Conservation (phyloP, 192 early-diverging fungal species). For the Dispira simplex region DNA sequence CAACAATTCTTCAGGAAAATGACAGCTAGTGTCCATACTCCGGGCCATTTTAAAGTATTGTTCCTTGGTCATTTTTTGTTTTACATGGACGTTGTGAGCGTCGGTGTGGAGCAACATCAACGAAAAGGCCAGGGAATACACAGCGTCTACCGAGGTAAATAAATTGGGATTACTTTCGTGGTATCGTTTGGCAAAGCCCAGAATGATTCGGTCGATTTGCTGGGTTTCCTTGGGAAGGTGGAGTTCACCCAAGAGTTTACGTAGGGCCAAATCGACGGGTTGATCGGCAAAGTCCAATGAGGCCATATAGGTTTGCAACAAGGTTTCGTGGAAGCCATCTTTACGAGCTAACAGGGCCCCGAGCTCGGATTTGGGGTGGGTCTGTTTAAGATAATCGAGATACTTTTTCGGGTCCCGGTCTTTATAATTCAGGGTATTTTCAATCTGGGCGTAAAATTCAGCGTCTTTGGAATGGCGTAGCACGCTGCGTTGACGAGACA, state of each 20-base stretch:
- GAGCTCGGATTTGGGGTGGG: slow-evolving; percentile 31
- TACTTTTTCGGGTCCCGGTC: slow-evolving; percentile 24
- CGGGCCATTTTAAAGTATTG: slow-evolving; percentile 58
- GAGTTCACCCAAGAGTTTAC: slow-evolving; percentile 55
- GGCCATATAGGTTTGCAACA: slow-evolving; percentile 38
- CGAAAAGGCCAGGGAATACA: slow-evolving; percentile 66
- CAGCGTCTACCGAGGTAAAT: slow-evolving; percentile 41
- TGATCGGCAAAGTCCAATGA: slow-evolving; percentile 42
- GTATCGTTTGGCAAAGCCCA: slow-evolving; percentile 56
- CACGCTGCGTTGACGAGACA: slow-evolving; percentile 8
- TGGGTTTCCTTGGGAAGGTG: slow-evolving; percentile 66
- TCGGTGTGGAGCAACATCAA: slow-evolving; percentile 74
- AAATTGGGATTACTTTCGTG: slow-evolving; percentile 48
- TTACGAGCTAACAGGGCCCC: slow-evolving; percentile 36
- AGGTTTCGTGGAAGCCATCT: slow-evolving; percentile 34
- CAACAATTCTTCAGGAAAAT: slow-evolving; percentile 50
- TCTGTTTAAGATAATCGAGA: slow-evolving; percentile 27
- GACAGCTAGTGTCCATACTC: slow-evolving; percentile 45
- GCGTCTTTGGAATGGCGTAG: slow-evolving; percentile 7
- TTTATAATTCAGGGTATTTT: slow-evolving; percentile 11
- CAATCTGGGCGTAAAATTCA: slow-evolving; percentile 10
- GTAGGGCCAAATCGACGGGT: slow-evolving; percentile 48
- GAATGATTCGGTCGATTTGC: slow-evolving; percentile 70
- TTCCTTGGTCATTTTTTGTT: slow-evolving; percentile 66
- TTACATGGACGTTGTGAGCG: slow-evolving; percentile 67